phyloP scores from a whole-genome alignment of 352 stramenopile species.

The Plasmopara viticola region DNA sequence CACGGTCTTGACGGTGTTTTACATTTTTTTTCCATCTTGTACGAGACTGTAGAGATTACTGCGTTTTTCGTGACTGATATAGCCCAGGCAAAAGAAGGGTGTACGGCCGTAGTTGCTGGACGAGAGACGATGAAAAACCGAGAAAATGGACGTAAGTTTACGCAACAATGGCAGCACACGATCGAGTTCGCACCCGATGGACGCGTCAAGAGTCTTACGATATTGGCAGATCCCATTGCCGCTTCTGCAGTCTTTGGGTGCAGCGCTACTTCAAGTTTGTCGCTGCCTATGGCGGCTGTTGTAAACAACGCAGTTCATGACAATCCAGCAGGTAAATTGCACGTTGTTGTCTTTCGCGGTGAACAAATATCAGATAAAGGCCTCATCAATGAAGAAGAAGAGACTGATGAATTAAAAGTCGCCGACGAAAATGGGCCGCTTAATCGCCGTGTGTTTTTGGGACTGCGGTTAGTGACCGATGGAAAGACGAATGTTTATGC shows the following conservation, averaged over 20 bases:
- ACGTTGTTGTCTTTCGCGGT: conserved; percentile 72
- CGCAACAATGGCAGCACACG: conserved; percentile 86
- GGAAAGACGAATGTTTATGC: conserved; percentile 87
- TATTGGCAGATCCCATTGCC: conserved; percentile 75
- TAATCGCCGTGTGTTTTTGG: conserved; percentile 48
- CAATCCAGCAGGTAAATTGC: conserved; percentile 65
- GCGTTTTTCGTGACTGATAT: conserved; percentile 87
- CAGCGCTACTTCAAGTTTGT: conserved; percentile 82
- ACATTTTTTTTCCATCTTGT: conserved; percentile 87
- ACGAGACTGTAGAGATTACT: conserved; percentile 85
- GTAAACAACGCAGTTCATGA: conserved; percentile 73
- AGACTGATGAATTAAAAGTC: conserved; percentile 39
- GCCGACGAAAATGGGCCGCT: conserved; percentile 34
- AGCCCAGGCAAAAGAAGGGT: conserved; percentile 76
- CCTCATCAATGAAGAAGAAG: conserved; percentile 40
- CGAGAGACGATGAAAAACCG: conserved; percentile 87
- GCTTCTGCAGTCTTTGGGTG: conserved; percentile 84
- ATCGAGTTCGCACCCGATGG: conserved; percentile 84
- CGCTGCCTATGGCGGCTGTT: conserved; percentile 76
- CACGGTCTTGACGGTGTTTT: conserved; percentile 82
- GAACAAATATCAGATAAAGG: conserved; percentile 76
- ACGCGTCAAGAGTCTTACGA: conserved; percentile 83
- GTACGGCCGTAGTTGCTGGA: conserved; percentile 73
- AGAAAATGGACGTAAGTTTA: conserved; percentile 84
- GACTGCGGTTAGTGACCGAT: conserved; percentile 65